Evolutionary conservation across 2,329 filamentous ascomycete species (phyloP).

Genomic region (Sporothrix variecibatus): DNA sequence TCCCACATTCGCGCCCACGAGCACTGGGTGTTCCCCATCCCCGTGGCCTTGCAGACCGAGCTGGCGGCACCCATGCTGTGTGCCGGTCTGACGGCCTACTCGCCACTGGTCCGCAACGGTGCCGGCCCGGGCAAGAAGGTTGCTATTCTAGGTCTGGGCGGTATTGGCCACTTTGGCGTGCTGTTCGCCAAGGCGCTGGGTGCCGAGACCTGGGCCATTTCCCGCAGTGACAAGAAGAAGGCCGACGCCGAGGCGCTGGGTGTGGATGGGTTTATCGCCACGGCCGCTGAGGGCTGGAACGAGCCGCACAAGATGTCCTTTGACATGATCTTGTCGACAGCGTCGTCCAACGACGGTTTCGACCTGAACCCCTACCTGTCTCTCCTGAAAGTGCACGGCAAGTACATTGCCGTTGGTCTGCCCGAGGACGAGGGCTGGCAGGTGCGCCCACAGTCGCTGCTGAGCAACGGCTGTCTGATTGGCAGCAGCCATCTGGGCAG

Average conservation of each 20-base stretch:
- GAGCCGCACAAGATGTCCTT: slow-evolving; percentile 63
- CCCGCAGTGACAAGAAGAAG: slow-evolving; percentile 61
- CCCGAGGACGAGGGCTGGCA: slow-evolving; percentile 73
- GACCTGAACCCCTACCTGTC: slow-evolving; percentile 71
- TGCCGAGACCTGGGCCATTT: slow-evolving; percentile 63
- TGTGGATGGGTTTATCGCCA: slow-evolving; percentile 62
- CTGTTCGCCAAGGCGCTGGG: slow-evolving; percentile 69
- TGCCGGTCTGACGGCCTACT: slow-evolving; percentile 79
- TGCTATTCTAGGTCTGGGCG: slow-evolving; percentile 71
- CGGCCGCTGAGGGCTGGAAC: slow-evolving; percentile 52
- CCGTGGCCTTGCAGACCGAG: slow-evolving; percentile 63
- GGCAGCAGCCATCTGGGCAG: slow-evolving; percentile 71
- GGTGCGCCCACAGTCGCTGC: slow-evolving; percentile 73
- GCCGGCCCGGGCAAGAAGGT: slow-evolving; percentile 78
- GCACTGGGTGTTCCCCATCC: slow-evolving; percentile 75
- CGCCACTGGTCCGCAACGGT: slow-evolving; percentile 74
- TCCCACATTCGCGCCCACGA: slow-evolving; percentile 58
- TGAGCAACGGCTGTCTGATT: slow-evolving; percentile 72
- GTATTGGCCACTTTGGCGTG: slow-evolving; percentile 70
- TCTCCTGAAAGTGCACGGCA: slow-evolving; percentile 78
- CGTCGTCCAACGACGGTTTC: slow-evolving; percentile 68
- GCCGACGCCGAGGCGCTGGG: slow-evolving; percentile 60
- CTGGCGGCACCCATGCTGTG: slow-evolving; percentile 80
- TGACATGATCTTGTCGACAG: slow-evolving; percentile 75
- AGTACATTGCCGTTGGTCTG: slow-evolving; percentile 77